Base-by-base conservation (phyloP, 345 rosid genomes). In the Gossypium stocksii region DNA sequence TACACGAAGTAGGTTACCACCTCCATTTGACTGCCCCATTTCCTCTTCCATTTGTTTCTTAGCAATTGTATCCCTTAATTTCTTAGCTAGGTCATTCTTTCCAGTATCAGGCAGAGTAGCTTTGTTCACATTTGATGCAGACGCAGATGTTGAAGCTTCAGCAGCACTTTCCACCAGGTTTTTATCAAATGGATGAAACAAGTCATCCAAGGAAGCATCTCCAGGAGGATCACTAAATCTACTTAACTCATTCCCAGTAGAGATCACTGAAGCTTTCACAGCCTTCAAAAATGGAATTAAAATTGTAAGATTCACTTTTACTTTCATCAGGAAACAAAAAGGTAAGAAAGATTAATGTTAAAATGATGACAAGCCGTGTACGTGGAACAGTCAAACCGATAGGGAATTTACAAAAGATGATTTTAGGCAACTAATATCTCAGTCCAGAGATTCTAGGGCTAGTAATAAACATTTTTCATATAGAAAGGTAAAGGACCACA, bases 201-300 rank as follows among this genome's bases (percentile, higher is more conserved):
- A 84, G 88, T 93, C 99, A 75, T 93, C 98, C 86, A 95, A 83
- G 66, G 91, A 90, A 77, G 97, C 99, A 91, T 93, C 99, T 77
- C 93, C 96, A 2, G 98, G 98, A 80, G 97, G 81, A 76, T 95
- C 98, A 77, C 97, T 93, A 82, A 91, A 93, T 84, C 90, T 93
- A 84, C 89, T 87, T 75, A 93, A 87, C 80, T 87, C 99, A 77
- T 87, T 90, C 52, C 89, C 88, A 73, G 87, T 89, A 77, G 85
- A 62, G 56, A 74, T 65, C 29, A 82, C 76, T 2, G 90, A 80
- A 74, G 86, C 73, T 84, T 93, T 90, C 63, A 52, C 80, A 82
- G 82, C 88, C 97, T 94, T 89, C 72, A 78, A 80, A 68, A 78
- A 74, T 58, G 67, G 70, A 73, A 77, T 41, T 77, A 16, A 74